A percentile compares a stretch with the other conserved stretches of the same genome.
These are phyloP conservation scores for Aspergillus bombycis DNA, from an alignment of 2,329 filamentous ascomycete genomes.

Conservation along the genomic window DNA sequence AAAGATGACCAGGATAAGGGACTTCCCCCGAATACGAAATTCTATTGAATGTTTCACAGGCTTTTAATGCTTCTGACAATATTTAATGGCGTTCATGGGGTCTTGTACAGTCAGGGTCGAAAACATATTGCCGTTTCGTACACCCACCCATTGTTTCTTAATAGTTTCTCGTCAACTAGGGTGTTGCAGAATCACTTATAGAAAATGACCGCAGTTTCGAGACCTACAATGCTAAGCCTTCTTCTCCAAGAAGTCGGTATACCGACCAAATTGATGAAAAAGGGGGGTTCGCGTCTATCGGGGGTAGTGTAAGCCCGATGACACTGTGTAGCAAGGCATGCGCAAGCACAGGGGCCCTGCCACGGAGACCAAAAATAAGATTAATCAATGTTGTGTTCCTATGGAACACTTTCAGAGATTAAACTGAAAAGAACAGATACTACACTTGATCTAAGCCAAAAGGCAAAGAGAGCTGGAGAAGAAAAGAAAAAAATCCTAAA, in stretches of 20 bases:
- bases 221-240: conserved; percentile 25
- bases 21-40: too few species aligned
- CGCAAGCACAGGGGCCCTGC: conserved; percentile 71
- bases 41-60: too few species aligned
- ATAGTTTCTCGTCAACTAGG: too few species aligned
- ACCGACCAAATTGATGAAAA: conserved; percentile 65
- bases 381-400: conserved; percentile 75
- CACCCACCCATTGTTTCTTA: too few species aligned
- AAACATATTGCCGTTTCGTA: too few species aligned
- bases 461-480: conserved; percentile 56
- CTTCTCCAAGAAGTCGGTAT: conserved; percentile 63
- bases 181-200: too few species aligned
- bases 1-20: too few species aligned
- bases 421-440: conserved; percentile 97
- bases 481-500: conserved; percentile 41
- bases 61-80: too few species aligned
- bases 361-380: conserved; percentile 71
- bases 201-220: too few species aligned
- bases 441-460: conserved; percentile 87
- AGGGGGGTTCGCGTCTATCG: conserved; percentile 65
- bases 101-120: too few species aligned
- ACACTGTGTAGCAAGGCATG: conserved; percentile 69
- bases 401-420: conserved; percentile 84
- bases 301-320: conserved; percentile 76
- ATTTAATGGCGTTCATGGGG: too few species aligned